These are phyloP conservation scores for Annulohypoxylon truncatum DNA, from an alignment of 2,329 filamentous ascomycete species.

Conservation along the genomic window DNA sequence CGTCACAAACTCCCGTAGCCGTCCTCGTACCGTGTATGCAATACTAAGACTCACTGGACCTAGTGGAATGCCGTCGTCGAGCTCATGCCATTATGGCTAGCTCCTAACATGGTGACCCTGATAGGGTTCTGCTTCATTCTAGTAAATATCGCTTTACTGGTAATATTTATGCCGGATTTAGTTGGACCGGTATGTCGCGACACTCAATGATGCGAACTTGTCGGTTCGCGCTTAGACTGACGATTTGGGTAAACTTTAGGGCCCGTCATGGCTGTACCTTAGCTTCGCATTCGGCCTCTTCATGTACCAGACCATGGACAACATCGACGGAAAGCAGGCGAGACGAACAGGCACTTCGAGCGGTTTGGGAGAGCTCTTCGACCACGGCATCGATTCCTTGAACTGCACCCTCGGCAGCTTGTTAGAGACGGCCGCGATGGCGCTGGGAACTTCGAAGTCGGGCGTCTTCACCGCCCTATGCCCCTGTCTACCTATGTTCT, in stretches of 20 bases:
- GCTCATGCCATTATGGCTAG: constrained; percentile 92
- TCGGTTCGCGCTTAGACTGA: constrained; percentile 23
- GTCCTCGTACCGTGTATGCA: constrained; percentile 25
- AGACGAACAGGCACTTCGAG: constrained; percentile 94
- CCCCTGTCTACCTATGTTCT: constrained; percentile 97
- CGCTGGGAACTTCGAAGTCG: constrained; percentile 82
- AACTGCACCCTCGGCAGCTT: constrained; percentile 96
- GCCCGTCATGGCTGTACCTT: constrained; percentile 91
- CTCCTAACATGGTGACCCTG: constrained; percentile 97
- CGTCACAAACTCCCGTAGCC: constrained; percentile 51
- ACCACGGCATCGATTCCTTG: constrained; percentile 97
- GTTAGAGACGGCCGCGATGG: constrained; percentile 93
- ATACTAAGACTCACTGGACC: constrained; percentile 43
- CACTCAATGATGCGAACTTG: not conserved
- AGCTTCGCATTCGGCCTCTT: constrained; percentile 96
- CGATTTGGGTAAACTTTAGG: constrained; percentile 59
- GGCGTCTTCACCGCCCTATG: constrained; percentile 93
- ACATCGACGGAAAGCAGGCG: constrained; percentile 98
- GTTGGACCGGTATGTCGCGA: constrained; percentile 79
- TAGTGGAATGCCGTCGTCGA: constrained; percentile 98
- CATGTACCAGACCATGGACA: constrained; percentile 99
- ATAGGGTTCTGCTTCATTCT: constrained; percentile 96
- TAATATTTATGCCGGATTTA: constrained; percentile 87
- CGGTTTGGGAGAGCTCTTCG: constrained; percentile 94
- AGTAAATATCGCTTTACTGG: constrained; percentile 78